Conservation (phyloP, 441 rosid species). For the Arabidopsis lyrata region DNA sequence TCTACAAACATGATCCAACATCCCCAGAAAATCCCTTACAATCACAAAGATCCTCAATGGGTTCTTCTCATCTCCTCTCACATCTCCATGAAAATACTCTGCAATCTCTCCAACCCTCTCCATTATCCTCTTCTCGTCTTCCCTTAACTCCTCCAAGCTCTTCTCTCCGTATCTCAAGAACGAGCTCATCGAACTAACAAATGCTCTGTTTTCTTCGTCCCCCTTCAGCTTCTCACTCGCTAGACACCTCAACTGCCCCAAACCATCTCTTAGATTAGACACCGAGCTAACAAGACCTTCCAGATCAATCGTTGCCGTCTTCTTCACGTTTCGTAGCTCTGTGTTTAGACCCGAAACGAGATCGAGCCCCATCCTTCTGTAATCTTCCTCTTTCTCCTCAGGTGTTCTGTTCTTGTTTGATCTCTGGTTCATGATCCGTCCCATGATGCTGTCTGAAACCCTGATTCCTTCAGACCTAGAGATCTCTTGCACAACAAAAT, state of each 20-base stretch:
- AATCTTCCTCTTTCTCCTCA: slow-evolving; percentile 87
- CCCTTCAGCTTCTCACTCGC: slow-evolving; percentile 47
- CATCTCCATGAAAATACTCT: slow-evolving; percentile 92
- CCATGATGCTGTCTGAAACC: slow-evolving; percentile 91
- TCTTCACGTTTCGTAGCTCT: slow-evolving; percentile 90
- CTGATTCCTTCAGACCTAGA: slow-evolving; percentile 88
- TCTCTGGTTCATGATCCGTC: slow-evolving; percentile 71
- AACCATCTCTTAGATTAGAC: slow-evolving; percentile 73
- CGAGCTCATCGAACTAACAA: slow-evolving; percentile 64
- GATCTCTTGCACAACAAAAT: slow-evolving; percentile 93
- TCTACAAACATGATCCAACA: slow-evolving; percentile 93
- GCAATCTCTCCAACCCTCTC: slow-evolving; percentile 76
- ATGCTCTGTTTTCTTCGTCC: slow-evolving; percentile 58
- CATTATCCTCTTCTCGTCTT: slow-evolving; percentile 76
- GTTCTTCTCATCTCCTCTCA: slow-evolving; percentile 84
- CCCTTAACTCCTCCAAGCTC: slow-evolving; percentile 69
- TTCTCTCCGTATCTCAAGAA: slow-evolving; percentile 66
- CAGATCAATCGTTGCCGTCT: slow-evolving; percentile 84
- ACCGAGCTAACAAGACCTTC: slow-evolving; percentile 90
- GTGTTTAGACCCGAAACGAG: slow-evolving; percentile 83
- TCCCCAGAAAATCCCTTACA: slow-evolving; percentile 94
- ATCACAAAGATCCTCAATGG: slow-evolving; percentile 93
- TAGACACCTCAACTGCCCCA: slow-evolving; percentile 59
- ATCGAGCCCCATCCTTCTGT: slow-evolving; percentile 90
- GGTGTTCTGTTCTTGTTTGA: slow-evolving; percentile 57